These are phyloP conservation scores for Primulina eburnea DNA, from an alignment of 257 asterid genomes.

Conservation along the genomic window DNA sequence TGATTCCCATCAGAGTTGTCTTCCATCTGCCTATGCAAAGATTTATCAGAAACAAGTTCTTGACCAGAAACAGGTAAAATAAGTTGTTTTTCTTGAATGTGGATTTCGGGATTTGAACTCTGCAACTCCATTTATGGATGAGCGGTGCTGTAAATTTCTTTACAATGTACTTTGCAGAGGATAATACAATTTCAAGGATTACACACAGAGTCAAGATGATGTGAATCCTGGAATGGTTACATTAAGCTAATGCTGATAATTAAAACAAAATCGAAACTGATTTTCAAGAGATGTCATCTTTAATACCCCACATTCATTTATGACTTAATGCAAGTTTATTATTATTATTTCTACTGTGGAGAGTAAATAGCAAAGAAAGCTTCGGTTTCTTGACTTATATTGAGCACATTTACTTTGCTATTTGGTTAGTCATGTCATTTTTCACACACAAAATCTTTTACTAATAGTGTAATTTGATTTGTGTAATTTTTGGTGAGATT, in stretches of 20 bases:
- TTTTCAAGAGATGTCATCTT: conserved; percentile 4
- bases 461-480: too few species aligned
- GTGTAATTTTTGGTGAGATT: too few species aligned
- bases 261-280: conserved; percentile 6
- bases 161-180: not conserved
- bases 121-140: not conserved
- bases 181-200: not conserved
- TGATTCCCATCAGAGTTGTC: too few species aligned
- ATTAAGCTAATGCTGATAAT: conserved; percentile 12
- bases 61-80: not conserved
- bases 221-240: conserved; percentile 5
- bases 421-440: too few species aligned
- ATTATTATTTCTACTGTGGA: not conserved
- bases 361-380: not conserved
- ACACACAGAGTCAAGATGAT: not conserved
- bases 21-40: not conserved
- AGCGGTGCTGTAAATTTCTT: too few species aligned
- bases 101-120: not conserved
- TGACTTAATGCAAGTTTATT: not conserved
- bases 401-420: conserved; percentile 9
- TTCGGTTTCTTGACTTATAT: not conserved
- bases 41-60: not conserved
- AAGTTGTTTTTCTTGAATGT: not conserved
- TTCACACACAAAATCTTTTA: too few species aligned
- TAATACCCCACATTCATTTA: conserved; percentile 12